Evolutionary conservation across 2,329 filamentous ascomycete species (phyloP), one percentile per base, ranked within the genome.

Genomic region (Epichloe sp.): DNA sequence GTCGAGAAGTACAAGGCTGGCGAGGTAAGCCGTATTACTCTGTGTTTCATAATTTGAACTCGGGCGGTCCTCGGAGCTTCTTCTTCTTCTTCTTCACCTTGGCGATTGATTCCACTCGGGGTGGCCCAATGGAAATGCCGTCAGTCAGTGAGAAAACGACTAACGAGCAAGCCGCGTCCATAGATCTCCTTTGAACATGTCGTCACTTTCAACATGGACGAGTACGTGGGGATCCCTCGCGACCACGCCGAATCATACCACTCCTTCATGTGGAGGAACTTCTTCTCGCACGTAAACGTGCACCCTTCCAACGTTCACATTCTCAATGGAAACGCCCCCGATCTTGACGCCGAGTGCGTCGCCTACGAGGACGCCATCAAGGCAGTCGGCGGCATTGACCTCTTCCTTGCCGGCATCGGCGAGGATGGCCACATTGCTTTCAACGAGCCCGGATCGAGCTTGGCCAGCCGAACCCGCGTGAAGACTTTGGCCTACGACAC

Each of bases 161-260:
- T 10, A 1, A 19, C 14, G 50, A 10, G 47, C 34, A 5, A 4
- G 11, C 14, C 21, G 12, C 38, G 19, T 23, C 11, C 19, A 2
- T 15, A 87, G 63, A 82, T 94, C 61, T 91, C 87, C 1, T 94
- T 94, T 65, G 82, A 84, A 62, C 80, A 94, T 83, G 86, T 94
- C 61, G 79, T 93, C 63, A 94, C 88, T 26, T 94, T 94, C 75
- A 93, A 93, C 69, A 93, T 93, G 88, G 88, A 94, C 69, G 88
- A 94, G 70, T 94, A 94, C 62, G 86, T 93, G 57, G 86, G 85
- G 52, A 78, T 94, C 55, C 83, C 87, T 36, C 81, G 86, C 61
- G 86, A 90, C 60, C 86, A 94, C 65, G 82, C 86, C 12, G 83
- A 93, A 66, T 88, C 83, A 61, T 94, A 94, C 69, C 88, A 94